A percentile compares a stretch with the other conserved stretches of the same genome.
phyloP scores from a whole-genome alignment of 495 filamentous ascomycete species.

The Penicillium daleae region DNA sequence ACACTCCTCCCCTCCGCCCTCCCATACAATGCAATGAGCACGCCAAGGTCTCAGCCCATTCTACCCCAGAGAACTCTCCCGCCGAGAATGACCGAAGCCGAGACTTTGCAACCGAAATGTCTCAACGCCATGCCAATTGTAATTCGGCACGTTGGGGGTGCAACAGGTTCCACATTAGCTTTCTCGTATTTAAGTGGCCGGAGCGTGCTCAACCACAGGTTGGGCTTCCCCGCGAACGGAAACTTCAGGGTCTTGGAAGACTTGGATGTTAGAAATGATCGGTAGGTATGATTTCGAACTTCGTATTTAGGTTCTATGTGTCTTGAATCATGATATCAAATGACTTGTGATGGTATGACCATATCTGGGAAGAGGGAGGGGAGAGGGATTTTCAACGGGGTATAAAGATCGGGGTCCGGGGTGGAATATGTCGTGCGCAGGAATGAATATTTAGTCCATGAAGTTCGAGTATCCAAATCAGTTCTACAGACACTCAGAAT shows the following conservation, averaged over 20 bases:
- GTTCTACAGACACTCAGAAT: no score
- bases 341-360: neutral
- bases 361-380: constrained; percentile 3
- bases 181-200: constrained; percentile 13
- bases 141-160: neutral
- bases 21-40: neutral
- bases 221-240: constrained; percentile 1
- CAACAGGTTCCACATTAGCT: neutral
- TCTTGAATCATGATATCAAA: constrained; percentile 5
- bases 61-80: neutral
- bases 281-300: constrained; percentile 7
- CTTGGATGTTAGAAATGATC: neutral
- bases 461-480: no score
- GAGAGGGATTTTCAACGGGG: constrained; percentile 10
- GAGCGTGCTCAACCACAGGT: neutral
- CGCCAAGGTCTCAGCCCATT: neutral
- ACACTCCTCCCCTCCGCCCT: neutral
- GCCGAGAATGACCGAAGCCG: constrained; percentile 2
- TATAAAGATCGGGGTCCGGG: neutral
- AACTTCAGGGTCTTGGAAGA: neutral
- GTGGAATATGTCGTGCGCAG: neutral
- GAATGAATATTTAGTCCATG: neutral
- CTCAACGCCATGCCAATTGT: constrained; percentile 10
- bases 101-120: constrained; percentile 4
- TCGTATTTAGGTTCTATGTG: constrained; percentile 28